phyloP scores from a whole-genome alignment of 345 rosid genomes.

The Hirschfeldia incana region DNA sequence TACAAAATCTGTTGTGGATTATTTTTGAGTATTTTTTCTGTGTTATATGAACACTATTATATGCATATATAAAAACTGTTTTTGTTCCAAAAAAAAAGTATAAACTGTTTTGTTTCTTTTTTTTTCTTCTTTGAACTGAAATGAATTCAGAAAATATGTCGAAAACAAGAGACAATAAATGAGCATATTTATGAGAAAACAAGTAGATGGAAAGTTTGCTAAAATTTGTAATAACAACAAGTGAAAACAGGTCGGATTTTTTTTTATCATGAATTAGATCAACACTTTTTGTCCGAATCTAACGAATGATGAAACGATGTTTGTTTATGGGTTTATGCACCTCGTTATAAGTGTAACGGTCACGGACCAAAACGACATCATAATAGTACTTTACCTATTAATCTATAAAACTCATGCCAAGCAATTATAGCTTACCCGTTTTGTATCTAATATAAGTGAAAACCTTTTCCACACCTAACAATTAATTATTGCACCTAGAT shows the following conservation, averaged over 20 bases:
- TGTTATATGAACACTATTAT: not conserved
- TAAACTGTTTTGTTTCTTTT: too few relatives aligned
- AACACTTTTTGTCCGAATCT: constrained; percentile 46
- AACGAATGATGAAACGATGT: constrained; percentile 42
- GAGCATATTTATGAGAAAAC: constrained; percentile 5
- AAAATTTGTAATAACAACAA: constrained; percentile 34
- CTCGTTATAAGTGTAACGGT: constrained; percentile 43
- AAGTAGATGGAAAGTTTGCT: constrained; percentile 30
- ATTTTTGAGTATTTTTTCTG: not conserved
- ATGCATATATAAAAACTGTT: not conserved
- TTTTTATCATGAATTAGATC: constrained; percentile 38
- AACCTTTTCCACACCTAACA: not conserved
- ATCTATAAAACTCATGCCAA: constrained; percentile 30
- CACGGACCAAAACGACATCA: constrained; percentile 40
- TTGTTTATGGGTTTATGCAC: constrained; percentile 22
- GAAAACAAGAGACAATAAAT: constrained; percentile 9
- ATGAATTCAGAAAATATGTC: not conserved
- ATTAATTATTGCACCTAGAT: not conserved
- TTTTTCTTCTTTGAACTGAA: too few relatives aligned
- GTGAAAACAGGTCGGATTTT: constrained; percentile 22
- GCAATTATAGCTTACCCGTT: constrained; percentile 33
- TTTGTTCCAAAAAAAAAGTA: not conserved
- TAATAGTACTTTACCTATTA: constrained; percentile 38
- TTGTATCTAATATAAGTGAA: not conserved
- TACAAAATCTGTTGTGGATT: not conserved